Conservation (phyloP, 352 stramenopile species). For the Globisporangium alternatum region DNA sequence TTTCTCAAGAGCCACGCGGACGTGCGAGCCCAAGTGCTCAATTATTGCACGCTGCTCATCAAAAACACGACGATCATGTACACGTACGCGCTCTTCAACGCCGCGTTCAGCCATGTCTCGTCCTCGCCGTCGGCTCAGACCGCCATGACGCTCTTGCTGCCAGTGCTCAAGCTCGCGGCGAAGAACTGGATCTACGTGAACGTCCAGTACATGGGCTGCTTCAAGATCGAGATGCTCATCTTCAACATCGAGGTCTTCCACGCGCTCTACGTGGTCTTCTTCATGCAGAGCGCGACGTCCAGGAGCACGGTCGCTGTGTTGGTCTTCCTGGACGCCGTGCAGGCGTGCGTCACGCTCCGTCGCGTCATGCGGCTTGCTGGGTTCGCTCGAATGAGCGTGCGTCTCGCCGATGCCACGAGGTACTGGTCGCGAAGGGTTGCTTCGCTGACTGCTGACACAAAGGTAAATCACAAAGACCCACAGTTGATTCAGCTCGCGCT, state of each 20-base stretch:
- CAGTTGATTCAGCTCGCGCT: neutral
- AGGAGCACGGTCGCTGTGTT: slow-evolving; percentile 25
- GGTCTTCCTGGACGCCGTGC: slow-evolving; percentile 29
- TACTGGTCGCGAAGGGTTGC: neutral
- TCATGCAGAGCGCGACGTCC: slow-evolving; percentile 34
- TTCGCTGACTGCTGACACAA: neutral
- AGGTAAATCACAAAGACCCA: neutral
- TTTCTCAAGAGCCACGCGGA: neutral
- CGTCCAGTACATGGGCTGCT: neutral
- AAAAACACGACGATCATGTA: slow-evolving; percentile 15
- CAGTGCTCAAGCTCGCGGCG: neutral
- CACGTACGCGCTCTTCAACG: slow-evolving; percentile 31
- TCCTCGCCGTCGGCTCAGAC: neutral
- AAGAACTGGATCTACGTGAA: slow-evolving; percentile 1
- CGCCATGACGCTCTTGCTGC: neutral
- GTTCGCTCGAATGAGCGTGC: neutral
- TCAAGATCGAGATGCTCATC: slow-evolving; percentile 29
- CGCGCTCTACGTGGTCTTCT: slow-evolving; percentile 38
- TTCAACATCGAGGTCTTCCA: slow-evolving; percentile 62
- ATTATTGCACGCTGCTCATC: slow-evolving; percentile 1
- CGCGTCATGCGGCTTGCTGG: neutral
- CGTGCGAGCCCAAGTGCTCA: slow-evolving; percentile 11
- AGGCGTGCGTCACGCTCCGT: slow-evolving; percentile 12
- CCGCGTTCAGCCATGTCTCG: slow-evolving; percentile 21
- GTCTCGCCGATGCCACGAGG: neutral